phyloP scores from a whole-genome alignment of 139 green algal species.

The Pleodorina starrii region DNA sequence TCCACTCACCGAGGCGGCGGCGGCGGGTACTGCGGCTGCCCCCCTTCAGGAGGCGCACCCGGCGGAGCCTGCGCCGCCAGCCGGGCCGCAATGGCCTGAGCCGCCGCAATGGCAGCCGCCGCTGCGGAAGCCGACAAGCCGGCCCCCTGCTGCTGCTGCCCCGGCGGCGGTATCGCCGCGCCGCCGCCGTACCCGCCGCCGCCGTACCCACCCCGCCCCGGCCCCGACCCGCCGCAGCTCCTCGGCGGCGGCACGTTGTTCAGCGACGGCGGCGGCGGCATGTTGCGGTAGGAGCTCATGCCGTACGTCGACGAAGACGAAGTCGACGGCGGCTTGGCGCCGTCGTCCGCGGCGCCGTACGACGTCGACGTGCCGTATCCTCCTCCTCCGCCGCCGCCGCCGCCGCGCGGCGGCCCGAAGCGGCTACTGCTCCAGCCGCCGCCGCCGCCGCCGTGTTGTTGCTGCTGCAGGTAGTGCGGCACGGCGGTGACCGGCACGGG shows the following conservation, averaged over 20 bases:
- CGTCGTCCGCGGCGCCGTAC: constrained; percentile 4
- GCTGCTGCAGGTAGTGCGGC: constrained; percentile 75
- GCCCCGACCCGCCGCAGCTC: constrained; percentile 7
- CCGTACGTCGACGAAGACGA: neutral
- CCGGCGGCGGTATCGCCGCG: neutral
- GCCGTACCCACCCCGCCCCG: constrained; percentile 8
- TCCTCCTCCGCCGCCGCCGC: neutral
- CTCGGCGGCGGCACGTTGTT: constrained; percentile 21
- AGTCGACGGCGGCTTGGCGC: neutral
- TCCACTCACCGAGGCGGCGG: constrained; percentile 2
- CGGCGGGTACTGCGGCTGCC: neutral
- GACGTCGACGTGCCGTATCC: neutral
- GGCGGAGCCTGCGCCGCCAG: constrained; percentile 55
- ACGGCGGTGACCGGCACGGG: constrained; percentile 74
- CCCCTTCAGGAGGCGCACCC: neutral
- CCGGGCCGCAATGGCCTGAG: constrained; percentile 71
- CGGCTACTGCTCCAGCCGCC: constrained; percentile 17
- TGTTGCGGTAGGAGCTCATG: constrained; percentile 28
- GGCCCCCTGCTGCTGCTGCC: too few species aligned
- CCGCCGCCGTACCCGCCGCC: constrained; percentile 27
- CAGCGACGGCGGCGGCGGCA: constrained; percentile 43
- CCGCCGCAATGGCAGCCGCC: constrained; percentile 53
- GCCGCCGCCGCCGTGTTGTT: too few species aligned
- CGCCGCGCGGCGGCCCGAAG: constrained; percentile 20
- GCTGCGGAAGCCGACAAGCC: constrained; percentile 48